phyloP scores from a whole-genome alignment of 768 basidiomycete genomes.

The Boletus reticuloceps region DNA sequence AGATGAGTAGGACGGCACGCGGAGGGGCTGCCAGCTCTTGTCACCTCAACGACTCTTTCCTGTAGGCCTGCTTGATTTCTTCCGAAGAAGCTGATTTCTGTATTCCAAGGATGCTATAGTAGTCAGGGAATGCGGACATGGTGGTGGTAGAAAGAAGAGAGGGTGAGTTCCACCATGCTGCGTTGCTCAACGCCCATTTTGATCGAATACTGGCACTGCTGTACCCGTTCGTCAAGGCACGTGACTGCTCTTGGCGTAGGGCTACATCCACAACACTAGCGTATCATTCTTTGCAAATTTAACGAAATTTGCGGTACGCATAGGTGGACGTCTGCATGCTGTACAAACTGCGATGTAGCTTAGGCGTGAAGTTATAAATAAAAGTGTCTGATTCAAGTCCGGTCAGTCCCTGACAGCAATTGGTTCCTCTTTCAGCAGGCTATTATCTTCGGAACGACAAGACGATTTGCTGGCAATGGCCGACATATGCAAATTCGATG shows the following conservation, averaged over 20 bases:
- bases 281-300: too few relatives aligned
- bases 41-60: slow-evolving; percentile 73
- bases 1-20: slow-evolving; percentile 10
- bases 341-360: slow-evolving; percentile 1
- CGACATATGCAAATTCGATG: slow-evolving; percentile 46
- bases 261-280: too few relatives aligned
- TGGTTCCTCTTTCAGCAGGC: slow-evolving; percentile 9
- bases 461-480: slow-evolving; percentile 18
- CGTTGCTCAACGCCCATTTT: slow-evolving; percentile 9
- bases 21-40: not conserved
- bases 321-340: slow-evolving; percentile 1
- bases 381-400: slow-evolving; percentile 1
- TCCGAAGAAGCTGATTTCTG: slow-evolving; percentile 59
- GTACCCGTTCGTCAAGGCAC: not conserved
- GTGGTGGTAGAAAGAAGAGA: slow-evolving; percentile 20
- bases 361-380: not conserved
- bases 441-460: not conserved
- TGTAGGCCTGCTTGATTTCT: slow-evolving; percentile 75
- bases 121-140: slow-evolving; percentile 81
- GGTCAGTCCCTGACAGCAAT: slow-evolving; percentile 1
- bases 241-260: too few relatives aligned
- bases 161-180: slow-evolving; percentile 10
- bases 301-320: too few relatives aligned
- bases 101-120: slow-evolving; percentile 64
- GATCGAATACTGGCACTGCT: not conserved